Conservation (phyloP, 176 grass and related monocot species). For the Rhipidocladum racemiflorum region DNA sequence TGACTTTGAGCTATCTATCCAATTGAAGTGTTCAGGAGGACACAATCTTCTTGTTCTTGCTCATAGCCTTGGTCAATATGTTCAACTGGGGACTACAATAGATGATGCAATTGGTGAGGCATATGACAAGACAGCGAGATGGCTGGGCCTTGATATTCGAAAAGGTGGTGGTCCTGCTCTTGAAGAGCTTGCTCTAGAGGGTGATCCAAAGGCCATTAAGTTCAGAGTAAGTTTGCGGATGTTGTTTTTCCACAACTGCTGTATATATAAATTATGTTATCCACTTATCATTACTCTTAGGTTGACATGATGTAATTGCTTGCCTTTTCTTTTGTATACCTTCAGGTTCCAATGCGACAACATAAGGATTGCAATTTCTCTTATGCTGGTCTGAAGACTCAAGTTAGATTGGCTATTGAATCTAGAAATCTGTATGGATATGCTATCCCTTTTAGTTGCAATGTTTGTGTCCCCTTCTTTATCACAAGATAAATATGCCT, state of each 20-base stretch:
- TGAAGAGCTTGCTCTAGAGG: conserved; percentile 89
- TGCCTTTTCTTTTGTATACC: conserved; percentile 18
- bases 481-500: conserved; percentile 9
- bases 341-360: conserved; percentile 88
- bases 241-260: background rate
- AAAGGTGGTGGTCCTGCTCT: conserved; percentile 95
- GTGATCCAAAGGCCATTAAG: conserved; percentile 66
- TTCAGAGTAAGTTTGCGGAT: conserved; percentile 76
- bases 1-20: conserved; percentile 4
- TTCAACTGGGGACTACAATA: conserved; percentile 94
- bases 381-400: conserved; percentile 98
- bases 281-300: background rate
- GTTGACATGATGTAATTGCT: conserved; percentile 19
- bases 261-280: conserved; percentile 17
- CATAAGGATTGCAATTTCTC: conserved; percentile 99
- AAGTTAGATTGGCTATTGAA: conserved; percentile 94
- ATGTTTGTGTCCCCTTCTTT: background rate
- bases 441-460: background rate
- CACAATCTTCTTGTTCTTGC: conserved; percentile 95
- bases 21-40: conserved; percentile 56
- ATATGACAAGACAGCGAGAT: conserved; percentile 96
- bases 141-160: conserved; percentile 90
- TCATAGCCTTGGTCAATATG: conserved; percentile 77
- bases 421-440: conserved; percentile 65
- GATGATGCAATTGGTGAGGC: conserved; percentile 99